Evolutionary conservation across 2,329 filamentous ascomycete species (phyloP), one percentile per base, ranked within the genome.

Genomic region (Blastomyces silverae): DNA sequence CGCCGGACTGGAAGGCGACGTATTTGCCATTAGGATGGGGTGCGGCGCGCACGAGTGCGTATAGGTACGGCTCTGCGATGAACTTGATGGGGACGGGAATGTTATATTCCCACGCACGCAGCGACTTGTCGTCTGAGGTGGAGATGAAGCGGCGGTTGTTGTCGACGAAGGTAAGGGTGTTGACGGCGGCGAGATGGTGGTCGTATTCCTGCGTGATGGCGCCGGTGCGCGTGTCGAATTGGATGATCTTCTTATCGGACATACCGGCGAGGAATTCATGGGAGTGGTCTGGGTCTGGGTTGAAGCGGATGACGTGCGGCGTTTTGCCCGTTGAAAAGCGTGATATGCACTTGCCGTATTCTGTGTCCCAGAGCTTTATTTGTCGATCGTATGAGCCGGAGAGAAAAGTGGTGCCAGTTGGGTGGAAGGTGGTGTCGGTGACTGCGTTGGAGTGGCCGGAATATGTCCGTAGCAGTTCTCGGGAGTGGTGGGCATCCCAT

Each of bases 81-180:
- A 95, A 95, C 76, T 97, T 97, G 83, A 99, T 97, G 0, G 94
- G 94, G 0, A 99, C 94, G 0, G 94, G 94, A 70, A 99, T 97
- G 71, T 92, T 91, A 80, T 96, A 97, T 79, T 99, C 95, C 95
- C 95, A 99, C 0, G 93, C 93, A 66, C 94, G 89, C 31, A 99
- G 84, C 8, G 89, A 93, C 77, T 97, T 96, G 81, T 99, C 94
- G 80, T 99, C 94, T 0, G 91, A 96, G 0, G 95, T 99, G 34
- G 93, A 96, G 81, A 99, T 94, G 83, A 99, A 99, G 52, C 95
- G 89, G 46, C 93, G 87, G 76, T 92, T 91, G 66, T 95, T 88
- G 75, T 99, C 94, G 69, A 95, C 91, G 77, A 97, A 99, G 4
- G 91, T 94, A 70, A 99, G 91, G 11, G 94, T 97, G 79, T 99